A percentile compares a stretch with the other conserved stretches of the same genome.
Evolutionary conservation across 495 filamentous ascomycete species (phyloP).

Genomic region (Halenospora varia): DNA sequence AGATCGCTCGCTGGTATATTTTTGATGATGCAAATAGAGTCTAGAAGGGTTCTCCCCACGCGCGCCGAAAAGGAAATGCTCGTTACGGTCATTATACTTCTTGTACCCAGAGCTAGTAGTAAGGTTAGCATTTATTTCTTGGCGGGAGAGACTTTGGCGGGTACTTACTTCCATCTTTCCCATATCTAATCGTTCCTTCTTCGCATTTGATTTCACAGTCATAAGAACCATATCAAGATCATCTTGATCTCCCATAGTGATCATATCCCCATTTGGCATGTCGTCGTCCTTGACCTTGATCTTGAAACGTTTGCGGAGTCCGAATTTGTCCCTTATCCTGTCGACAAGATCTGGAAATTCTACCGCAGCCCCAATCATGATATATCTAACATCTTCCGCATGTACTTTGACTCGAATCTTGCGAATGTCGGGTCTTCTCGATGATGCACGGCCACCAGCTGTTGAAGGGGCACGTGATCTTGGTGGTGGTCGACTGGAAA

Average conservation of each 20-base stretch:
- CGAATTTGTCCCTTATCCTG: slow-evolving; percentile 81
- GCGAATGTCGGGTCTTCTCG: slow-evolving; percentile 43
- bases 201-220: slow-evolving; percentile 60
- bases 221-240: slow-evolving; percentile 84
- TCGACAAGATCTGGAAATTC: slow-evolving; percentile 71
- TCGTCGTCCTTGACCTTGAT: slow-evolving; percentile 85
- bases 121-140: slow-evolving; percentile 11
- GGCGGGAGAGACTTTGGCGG: neutral
- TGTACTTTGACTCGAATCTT: slow-evolving; percentile 90
- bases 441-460: slow-evolving; percentile 35
- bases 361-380: slow-evolving; percentile 74
- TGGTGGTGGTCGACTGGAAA: slow-evolving; percentile 39
- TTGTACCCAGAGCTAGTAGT: slow-evolving; percentile 25
- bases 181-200: slow-evolving; percentile 72
- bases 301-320: slow-evolving; percentile 63
- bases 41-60: neutral
- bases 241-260: slow-evolving; percentile 95
- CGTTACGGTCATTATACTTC: slow-evolving; percentile 23
- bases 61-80: slow-evolving; percentile 11
- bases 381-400: slow-evolving; percentile 86
- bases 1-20: slow-evolving; percentile 3
- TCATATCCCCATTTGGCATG: slow-evolving; percentile 74
- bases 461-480: slow-evolving; percentile 36
- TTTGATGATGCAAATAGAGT: slow-evolving; percentile 3
- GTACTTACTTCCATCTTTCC: slow-evolving; percentile 90